Evolutionary conservation across 495 filamentous ascomycete species (phyloP).

Genomic region (Annulohypoxylon maeteangense): DNA sequence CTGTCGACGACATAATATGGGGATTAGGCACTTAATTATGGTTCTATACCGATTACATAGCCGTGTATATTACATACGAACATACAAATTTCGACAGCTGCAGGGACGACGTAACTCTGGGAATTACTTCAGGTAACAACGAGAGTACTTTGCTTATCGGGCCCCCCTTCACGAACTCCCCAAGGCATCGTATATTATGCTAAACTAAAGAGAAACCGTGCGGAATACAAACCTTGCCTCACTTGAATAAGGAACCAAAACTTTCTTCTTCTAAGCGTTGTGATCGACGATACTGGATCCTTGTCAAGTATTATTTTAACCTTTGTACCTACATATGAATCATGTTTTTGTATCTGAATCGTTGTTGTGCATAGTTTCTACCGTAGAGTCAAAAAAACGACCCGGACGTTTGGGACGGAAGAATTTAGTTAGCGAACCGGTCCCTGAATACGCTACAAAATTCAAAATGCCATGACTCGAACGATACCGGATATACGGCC

Average conservation of each 20-base stretch:
- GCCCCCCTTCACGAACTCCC: not conserved
- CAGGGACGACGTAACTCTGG: not conserved
- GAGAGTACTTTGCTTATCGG: conserved; percentile 1
- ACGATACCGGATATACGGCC: conserved; percentile 12
- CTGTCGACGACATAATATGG: conserved; percentile 1
- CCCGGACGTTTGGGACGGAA: conserved; percentile 11
- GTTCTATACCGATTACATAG: conserved; percentile 2
- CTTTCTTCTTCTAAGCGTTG: not conserved
- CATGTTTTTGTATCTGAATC: not conserved
- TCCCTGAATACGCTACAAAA: conserved; percentile 15
- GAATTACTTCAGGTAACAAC: conserved; percentile 1
- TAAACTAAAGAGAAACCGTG: conserved; percentile 1
- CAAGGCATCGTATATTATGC: no score
- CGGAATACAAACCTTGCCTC: conserved; percentile 1
- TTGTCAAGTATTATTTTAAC: not conserved
- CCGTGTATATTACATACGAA: not conserved
- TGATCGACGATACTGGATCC: not conserved
- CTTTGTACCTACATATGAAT: not conserved
- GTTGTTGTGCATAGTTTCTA: not conserved
- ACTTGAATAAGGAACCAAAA: not conserved
- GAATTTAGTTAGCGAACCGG: not conserved
- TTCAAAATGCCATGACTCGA: conserved; percentile 31
- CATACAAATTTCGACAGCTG: not conserved
- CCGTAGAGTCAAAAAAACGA: not conserved
- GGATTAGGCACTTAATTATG: conserved; percentile 2